phyloP scores from a whole-genome alignment of 1,284 basidiomycete genomes.

The Ganoderma sinense region DNA sequence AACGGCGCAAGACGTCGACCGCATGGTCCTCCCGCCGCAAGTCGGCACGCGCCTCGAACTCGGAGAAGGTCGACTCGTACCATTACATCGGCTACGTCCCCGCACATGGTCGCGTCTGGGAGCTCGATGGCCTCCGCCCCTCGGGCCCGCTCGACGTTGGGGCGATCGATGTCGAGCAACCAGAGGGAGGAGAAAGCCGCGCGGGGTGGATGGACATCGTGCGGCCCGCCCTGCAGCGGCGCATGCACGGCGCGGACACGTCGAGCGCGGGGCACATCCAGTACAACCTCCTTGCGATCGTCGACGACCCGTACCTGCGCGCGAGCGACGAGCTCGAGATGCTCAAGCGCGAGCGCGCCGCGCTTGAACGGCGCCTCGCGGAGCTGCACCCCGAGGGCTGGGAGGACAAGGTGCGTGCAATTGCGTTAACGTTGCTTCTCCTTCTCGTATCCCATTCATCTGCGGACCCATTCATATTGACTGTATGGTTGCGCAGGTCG shows the following conservation, averaged over 20 bases:
- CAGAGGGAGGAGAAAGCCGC: slow-evolving; percentile 18
- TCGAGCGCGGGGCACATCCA: slow-evolving; percentile 54
- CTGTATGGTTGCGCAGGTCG: slow-evolving; percentile 42
- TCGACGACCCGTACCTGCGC: slow-evolving; percentile 56
- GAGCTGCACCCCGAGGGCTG: slow-evolving; percentile 45
- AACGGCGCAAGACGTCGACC: slow-evolving; percentile 46
- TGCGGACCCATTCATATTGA: not conserved
- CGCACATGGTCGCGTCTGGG: slow-evolving; percentile 67
- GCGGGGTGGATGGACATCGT: slow-evolving; percentile 64
- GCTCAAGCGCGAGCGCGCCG: slow-evolving; percentile 53
- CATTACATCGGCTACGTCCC: slow-evolving; percentile 74
- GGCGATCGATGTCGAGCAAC: slow-evolving; percentile 46
- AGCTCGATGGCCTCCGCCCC: slow-evolving; percentile 51
- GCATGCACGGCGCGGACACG: slow-evolving; percentile 50
- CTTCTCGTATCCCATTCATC: not conserved
- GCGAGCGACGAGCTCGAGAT: slow-evolving; percentile 61
- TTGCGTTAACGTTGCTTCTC: too few relatives aligned
- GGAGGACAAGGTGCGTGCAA: slow-evolving; percentile 48
- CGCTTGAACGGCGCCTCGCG: slow-evolving; percentile 54
- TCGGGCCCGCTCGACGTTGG: slow-evolving; percentile 66
- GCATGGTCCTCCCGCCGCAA: slow-evolving; percentile 30
- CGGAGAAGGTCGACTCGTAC: slow-evolving; percentile 54
- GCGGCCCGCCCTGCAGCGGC: slow-evolving; percentile 62
- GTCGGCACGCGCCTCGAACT: slow-evolving; percentile 15
- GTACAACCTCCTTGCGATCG: slow-evolving; percentile 67